A percentile compares a stretch with the other conserved stretches of the same genome.
Evolutionary conservation across 352 stramenopile species (phyloP).

Genomic region (Phytopythium aichiense): DNA sequence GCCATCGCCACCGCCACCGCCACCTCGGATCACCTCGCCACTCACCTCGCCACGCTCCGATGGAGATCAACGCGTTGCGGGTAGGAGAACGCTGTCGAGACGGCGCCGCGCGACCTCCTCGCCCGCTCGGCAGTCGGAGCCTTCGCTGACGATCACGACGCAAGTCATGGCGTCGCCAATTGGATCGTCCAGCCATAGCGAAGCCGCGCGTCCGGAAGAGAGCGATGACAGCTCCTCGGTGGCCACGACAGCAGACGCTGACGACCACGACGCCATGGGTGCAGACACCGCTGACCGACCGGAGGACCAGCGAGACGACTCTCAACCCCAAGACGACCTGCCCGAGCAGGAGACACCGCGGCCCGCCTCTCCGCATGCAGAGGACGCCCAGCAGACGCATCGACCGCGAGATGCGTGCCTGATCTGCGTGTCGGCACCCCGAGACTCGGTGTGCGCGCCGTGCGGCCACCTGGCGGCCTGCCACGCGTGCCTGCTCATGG

Average conservation of each 20-base stretch:
- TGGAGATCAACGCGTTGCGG: neutral
- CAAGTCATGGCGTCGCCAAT: neutral
- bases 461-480: conserved; percentile 56
- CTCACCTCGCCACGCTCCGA: neutral
- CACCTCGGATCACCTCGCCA: neutral
- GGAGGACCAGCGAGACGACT: neutral
- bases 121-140: neutral
- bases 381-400: neutral
- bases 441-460: conserved; percentile 45
- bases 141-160: neutral
- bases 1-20: neutral
- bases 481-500: conserved; percentile 26
- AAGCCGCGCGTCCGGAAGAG: neutral
- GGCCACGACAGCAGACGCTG: neutral
- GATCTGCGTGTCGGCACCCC: conserved; percentile 40
- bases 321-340: neutral
- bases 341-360: neutral
- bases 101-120: neutral
- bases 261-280: neutral
- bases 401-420: conserved; percentile 22
- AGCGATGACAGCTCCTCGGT: neutral
- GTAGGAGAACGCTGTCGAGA: neutral
- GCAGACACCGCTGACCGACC: neutral
- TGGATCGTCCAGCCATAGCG: neutral
- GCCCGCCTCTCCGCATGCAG: neutral